Base-by-base conservation (phyloP, 495 filamentous ascomycete genomes). In the Penicillium diatomitis region DNA sequence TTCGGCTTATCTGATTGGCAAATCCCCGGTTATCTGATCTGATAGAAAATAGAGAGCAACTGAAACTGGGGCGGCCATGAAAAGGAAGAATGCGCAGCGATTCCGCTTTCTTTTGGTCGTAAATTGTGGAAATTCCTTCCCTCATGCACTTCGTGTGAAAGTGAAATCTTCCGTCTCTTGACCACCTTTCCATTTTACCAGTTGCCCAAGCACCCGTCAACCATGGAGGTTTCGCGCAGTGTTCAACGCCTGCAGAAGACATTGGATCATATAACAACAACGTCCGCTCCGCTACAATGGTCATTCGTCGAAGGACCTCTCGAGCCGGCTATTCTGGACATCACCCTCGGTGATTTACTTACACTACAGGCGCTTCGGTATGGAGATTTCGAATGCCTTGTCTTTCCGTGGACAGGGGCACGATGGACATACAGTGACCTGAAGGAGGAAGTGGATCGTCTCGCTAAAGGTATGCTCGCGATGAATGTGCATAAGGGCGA, bases 361-460 rank as follows among this genome's bases (percentile, higher is more conserved):
- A 73, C 79, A 32, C 65, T 82, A 3, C 82, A 85, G 66, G 78
- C 76, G 28, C 66, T 77, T 4, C 76, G 79, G n/a, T 76, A 82
- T 63, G 72, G 75, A 2, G 69, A 71, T 20, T 70, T 73, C 32
- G 80, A 85, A 55, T 83, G 76, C 32, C 61, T 85, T 12, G 75
- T 85, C 10, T 80, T 82, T 34, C 78, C 82, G 3, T 84, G 81
- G 79, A 83, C 80, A 0, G 80, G 79, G 3, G 73, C 80, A 11
- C 67, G 82, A 48, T 84, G 80, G 80, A 84, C 82, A 1, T 87
- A 85, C 55, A 69, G 75, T 38, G 70, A 83, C 39, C 65, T 87
- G 45, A 77, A 82, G 49, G 72, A 79, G 43, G 75, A 82, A 58
- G 74, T 74, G 42, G 74, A 80, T 29, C 68, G 76, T 34, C 53